Conservation (phyloP, 2,329 filamentous ascomycete genomes). For the Colletotrichum scovillei region DNA sequence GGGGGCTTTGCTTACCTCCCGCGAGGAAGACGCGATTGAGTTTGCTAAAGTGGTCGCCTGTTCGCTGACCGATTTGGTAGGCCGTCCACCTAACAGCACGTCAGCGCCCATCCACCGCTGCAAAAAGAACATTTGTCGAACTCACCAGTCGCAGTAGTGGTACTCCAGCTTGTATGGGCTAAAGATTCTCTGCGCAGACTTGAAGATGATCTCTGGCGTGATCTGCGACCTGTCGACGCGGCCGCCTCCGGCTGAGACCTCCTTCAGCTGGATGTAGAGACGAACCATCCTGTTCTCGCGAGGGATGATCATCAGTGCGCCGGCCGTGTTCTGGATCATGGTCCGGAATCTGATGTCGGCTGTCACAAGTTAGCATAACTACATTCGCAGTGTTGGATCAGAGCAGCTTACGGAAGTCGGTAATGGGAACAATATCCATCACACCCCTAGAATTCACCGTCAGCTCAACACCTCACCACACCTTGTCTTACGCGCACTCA, state of each 20-base stretch:
- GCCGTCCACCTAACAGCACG: slow-evolving; percentile 59
- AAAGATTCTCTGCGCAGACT: slow-evolving; percentile 71
- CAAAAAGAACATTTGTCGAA: rapidly evolving
- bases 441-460: slow-evolving; percentile 44
- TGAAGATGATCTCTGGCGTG: slow-evolving; percentile 70
- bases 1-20: slow-evolving; percentile 48
- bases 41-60: slow-evolving; percentile 67
- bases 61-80: slow-evolving; percentile 76
- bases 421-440: slow-evolving; percentile 49
- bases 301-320: slow-evolving; percentile 73
- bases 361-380: background rate
- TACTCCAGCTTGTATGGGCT: slow-evolving; percentile 74
- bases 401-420: slow-evolving; percentile 56
- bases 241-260: slow-evolving; percentile 45
- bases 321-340: slow-evolving; percentile 66
- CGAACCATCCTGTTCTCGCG: slow-evolving; percentile 72
- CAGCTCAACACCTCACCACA: background rate
- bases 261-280: slow-evolving; percentile 71
- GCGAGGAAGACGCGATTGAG: slow-evolving; percentile 74
- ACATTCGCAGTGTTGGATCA: no score
- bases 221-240: slow-evolving; percentile 69
- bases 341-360: slow-evolving; percentile 68
- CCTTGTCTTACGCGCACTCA: background rate
- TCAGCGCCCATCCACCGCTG: background rate
- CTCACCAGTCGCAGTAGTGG: slow-evolving; percentile 68